Evolutionary conservation across 345 rosid genomes (phyloP).

Genomic region (Durio zibethinus): DNA sequence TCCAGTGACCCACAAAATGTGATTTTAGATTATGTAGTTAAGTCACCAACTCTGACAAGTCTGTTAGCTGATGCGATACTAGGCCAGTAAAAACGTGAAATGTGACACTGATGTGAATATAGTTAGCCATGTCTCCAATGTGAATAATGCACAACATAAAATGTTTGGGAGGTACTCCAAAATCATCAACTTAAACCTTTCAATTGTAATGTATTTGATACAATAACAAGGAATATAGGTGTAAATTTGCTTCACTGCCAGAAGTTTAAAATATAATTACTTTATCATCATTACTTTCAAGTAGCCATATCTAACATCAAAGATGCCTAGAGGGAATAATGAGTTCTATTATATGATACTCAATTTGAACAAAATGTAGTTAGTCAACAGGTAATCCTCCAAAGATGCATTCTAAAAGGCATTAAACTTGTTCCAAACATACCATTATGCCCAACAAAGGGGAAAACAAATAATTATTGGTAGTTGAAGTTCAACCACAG

Average conservation of each 20-base stretch:
- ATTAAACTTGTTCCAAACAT: background rate
- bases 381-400: background rate
- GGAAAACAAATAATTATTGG: background rate
- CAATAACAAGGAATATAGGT: constrained; percentile 9
- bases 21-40: background rate
- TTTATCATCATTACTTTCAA: background rate
- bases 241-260: background rate
- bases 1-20: background rate
- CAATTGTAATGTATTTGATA: constrained; percentile 20
- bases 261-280: background rate
- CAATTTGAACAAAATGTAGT: background rate
- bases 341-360: background rate
- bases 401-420: background rate
- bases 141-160: constrained; percentile 23
- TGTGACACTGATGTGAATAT: background rate
- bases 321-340: background rate
- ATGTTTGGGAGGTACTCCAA: constrained; percentile 3
- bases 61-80: background rate
- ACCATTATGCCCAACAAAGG: background rate
- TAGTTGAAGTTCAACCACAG: background rate
- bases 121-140: background rate
- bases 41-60: background rate
- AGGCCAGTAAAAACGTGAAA: background rate
- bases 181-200: constrained; percentile 19
- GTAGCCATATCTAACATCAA: background rate